Percentiles rank a stretch among this genome's conserved stretches.
Evolutionary conservation across 495 filamentous ascomycete genomes (phyloP).

Genomic region (Geoglossum glabrum): DNA sequence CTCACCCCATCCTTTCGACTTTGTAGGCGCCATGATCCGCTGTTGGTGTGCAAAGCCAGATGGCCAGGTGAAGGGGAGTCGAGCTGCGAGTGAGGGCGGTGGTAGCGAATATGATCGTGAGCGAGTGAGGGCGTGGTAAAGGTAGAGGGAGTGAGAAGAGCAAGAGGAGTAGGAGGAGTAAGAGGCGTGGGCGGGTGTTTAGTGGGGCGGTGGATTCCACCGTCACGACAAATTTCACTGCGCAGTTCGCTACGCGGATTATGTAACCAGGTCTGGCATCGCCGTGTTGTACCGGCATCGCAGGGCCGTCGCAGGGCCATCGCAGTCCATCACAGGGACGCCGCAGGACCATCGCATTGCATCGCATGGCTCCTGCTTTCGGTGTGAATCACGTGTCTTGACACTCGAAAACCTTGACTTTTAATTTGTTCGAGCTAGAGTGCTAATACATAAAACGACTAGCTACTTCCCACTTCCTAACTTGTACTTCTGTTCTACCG

Average conservation of each 20-base stretch:
- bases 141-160: not conserved
- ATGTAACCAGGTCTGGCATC: too few species aligned
- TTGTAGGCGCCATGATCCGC: conserved; percentile 2
- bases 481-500: not conserved
- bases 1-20: conserved; percentile 4
- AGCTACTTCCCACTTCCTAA: not conserved
- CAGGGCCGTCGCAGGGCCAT: too few species aligned
- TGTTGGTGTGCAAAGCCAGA: not conserved
- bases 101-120: not conserved
- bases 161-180: not conserved
- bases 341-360: too few species aligned
- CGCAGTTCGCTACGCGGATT: not conserved
- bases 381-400: not conserved
- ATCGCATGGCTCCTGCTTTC: not conserved
- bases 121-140: not conserved
- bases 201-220: not conserved
- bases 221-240: not conserved
- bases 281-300: too few species aligned
- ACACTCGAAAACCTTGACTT: not conserved
- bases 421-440: not conserved
- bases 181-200: too few species aligned
- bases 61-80: not conserved
- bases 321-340: too few species aligned
- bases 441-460: not conserved
- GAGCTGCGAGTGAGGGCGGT: not conserved